Evolutionary conservation across 2,329 filamentous ascomycete genomes (phyloP).

Genomic region (Dothideomycetes sp.): DNA sequence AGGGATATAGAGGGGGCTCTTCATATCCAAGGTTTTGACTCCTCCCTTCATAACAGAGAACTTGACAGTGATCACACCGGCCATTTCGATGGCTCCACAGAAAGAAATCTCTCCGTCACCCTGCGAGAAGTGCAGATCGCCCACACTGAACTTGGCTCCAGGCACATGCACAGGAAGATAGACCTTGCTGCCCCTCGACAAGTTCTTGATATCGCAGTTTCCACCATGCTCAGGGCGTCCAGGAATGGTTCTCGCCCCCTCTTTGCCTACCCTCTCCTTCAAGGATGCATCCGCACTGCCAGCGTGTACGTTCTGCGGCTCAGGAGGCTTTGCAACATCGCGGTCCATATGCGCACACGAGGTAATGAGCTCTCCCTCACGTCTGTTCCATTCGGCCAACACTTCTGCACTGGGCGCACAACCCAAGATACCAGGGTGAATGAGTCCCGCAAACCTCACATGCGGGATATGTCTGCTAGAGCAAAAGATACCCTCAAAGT

Average conservation of each 20-base stretch:
- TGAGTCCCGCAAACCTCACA: slow-evolving; percentile 78
- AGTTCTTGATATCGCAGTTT: slow-evolving; percentile 86
- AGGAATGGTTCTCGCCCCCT: slow-evolving; percentile 78
- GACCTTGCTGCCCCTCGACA: slow-evolving; percentile 67
- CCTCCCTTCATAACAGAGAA: slow-evolving; percentile 80
- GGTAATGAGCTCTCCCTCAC: slow-evolving; percentile 69
- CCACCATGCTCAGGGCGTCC: slow-evolving; percentile 78
- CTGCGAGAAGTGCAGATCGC: slow-evolving; percentile 78
- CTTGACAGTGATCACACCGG: slow-evolving; percentile 80
- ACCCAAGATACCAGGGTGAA: slow-evolving; percentile 84
- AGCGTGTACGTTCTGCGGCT: slow-evolving; percentile 61
- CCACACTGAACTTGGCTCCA: slow-evolving; percentile 83
- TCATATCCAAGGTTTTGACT: slow-evolving; percentile 61
- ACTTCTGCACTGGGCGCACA: slow-evolving; percentile 74
- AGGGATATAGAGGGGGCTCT: slow-evolving; percentile 67
- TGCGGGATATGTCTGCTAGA: slow-evolving; percentile 77
- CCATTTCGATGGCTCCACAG: slow-evolving; percentile 76
- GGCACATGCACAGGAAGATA: slow-evolving; percentile 79
- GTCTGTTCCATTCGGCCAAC: slow-evolving; percentile 70
- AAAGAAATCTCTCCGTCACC: slow-evolving; percentile 85
- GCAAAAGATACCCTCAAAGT: slow-evolving; percentile 70
- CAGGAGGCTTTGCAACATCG: slow-evolving; percentile 66
- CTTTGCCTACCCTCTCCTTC: slow-evolving; percentile 56
- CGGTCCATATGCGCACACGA: slow-evolving; percentile 53
- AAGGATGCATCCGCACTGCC: slow-evolving; percentile 50